Conservation (phyloP, 2,329 filamentous ascomycete genomes). For the Onygenales sp. region DNA sequence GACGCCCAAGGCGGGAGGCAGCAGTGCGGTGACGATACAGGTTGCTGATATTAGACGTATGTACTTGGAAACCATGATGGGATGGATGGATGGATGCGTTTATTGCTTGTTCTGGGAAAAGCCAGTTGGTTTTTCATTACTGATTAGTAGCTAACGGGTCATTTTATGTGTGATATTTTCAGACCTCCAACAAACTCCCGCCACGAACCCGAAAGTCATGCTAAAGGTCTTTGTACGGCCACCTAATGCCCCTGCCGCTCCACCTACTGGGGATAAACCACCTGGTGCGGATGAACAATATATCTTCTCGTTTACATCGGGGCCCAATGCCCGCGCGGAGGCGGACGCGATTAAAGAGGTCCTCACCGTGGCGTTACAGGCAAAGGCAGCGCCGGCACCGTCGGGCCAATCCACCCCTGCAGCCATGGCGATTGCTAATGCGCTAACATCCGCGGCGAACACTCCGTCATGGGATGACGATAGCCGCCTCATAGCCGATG, state of each 20-base stretch:
- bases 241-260: slow-evolving; percentile 35
- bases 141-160: slow-evolving; percentile 1
- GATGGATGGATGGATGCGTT: too few relatives aligned
- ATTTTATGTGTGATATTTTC: slow-evolving; percentile 2
- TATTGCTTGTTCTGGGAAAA: background rate
- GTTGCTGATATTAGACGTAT: slow-evolving; percentile 74
- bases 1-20: slow-evolving; percentile 56
- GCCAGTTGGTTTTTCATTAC: slow-evolving; percentile 1
- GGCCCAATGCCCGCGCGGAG: slow-evolving; percentile 64
- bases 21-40: slow-evolving; percentile 57
- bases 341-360: slow-evolving; percentile 77
- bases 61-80: slow-evolving; percentile 18
- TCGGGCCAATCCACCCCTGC: slow-evolving; percentile 46
- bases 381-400: slow-evolving; percentile 42
- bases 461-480: slow-evolving; percentile 69
- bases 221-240: slow-evolving; percentile 78
- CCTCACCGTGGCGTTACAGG: slow-evolving; percentile 67
- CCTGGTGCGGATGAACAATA: slow-evolving; percentile 51
- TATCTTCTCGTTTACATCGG: slow-evolving; percentile 81
- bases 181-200: slow-evolving; percentile 94
- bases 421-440: slow-evolving; percentile 69
- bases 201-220: slow-evolving; percentile 80
- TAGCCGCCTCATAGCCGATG: slow-evolving; percentile 63
- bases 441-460: slow-evolving; percentile 43
- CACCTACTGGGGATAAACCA: slow-evolving; percentile 13